Conservation (phyloP, 768 basidiomycete species). For the Lactarius sanguifluus region DNA sequence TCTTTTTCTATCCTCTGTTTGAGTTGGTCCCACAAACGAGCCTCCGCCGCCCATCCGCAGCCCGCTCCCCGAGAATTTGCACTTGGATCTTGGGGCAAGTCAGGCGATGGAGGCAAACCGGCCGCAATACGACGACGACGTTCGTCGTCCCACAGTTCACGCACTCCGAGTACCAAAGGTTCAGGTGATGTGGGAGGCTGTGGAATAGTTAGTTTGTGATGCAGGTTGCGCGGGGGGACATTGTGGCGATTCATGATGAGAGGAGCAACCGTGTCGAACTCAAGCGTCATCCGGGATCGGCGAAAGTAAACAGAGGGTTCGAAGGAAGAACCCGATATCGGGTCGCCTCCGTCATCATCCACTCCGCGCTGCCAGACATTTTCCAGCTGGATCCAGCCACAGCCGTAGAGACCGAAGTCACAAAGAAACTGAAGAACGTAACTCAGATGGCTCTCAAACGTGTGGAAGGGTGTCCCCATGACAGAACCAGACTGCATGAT, state of each 20-base stretch:
- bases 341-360: constrained; percentile 35
- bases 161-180: constrained; percentile 82
- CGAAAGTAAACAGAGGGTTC: constrained; percentile 58
- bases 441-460: constrained; percentile 90
- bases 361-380: constrained; percentile 60
- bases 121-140: constrained; percentile 63
- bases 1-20: constrained; percentile 56
- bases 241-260: constrained; percentile 83
- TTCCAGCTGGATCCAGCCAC: constrained; percentile 80
- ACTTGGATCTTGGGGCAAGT: constrained; percentile 68
- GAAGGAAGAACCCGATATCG: constrained; percentile 40
- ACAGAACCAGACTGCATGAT: constrained; percentile 82
- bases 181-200: constrained; percentile 52
- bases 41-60: constrained; percentile 70
- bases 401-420: constrained; percentile 94
- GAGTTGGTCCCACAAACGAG: constrained; percentile 74
- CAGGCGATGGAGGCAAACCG: constrained; percentile 72
- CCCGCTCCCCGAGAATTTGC: constrained; percentile 57
- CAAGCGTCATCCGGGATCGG: constrained; percentile 70
- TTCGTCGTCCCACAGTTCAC: constrained; percentile 97
- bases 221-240: constrained; percentile 62
- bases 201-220: constrained; percentile 65
- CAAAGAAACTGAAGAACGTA: constrained; percentile 90
- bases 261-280: constrained; percentile 78
- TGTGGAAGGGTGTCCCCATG: constrained; percentile 71